Base-by-base conservation (phyloP, 176 grass and related monocot species). In the Eragrostis nindensis region DNA sequence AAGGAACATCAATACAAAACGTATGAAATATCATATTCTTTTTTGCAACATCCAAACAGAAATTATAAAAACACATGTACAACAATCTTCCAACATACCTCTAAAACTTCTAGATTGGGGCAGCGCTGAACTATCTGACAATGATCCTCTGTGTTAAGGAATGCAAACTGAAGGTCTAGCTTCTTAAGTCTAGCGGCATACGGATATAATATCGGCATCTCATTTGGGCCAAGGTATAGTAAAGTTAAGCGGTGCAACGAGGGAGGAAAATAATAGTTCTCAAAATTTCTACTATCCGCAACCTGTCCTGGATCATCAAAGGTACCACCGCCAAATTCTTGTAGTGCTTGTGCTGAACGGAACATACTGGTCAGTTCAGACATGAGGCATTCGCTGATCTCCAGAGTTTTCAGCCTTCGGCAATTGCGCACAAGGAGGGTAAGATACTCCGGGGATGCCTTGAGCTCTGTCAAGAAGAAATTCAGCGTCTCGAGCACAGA, bases 51-150 rank as follows among this genome's bases (percentile, higher is more conserved):
- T 78, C 66, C 43, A 62, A 87, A 36, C 42, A 83, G 40, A n/a
- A 83, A 83, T 74, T 2, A 84, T 56, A 74, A 80, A 76, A 19
- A 22, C 10, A 64, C 13, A 65, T 78, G 29, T 41, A 65, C 47
- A 52, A 8, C 40, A 83, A 79, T 70, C 60, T 73, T 62, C 24
- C 30, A 75, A 50, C 42, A 63, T 93, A 99, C 96, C 90, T 95
- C 96, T 52, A 99, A 85, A 80, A 82, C 71, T 87, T 91, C 84
- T 26, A 99, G 85, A 85, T 99, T 99, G 36, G 96, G 92, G 71
- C 96, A 95, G 60, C 84, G 93, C 61, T 90, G 96, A 67, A 99
- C 90, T 71, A 99, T 75, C 80, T 95, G 92, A 68, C 93, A 95
- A 50, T 99, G 96, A 81, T 95, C 90, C 68, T 99, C 92, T 5